Base-by-base conservation (phyloP, 495 filamentous ascomycete species). In the Penicillium mononematosum region DNA sequence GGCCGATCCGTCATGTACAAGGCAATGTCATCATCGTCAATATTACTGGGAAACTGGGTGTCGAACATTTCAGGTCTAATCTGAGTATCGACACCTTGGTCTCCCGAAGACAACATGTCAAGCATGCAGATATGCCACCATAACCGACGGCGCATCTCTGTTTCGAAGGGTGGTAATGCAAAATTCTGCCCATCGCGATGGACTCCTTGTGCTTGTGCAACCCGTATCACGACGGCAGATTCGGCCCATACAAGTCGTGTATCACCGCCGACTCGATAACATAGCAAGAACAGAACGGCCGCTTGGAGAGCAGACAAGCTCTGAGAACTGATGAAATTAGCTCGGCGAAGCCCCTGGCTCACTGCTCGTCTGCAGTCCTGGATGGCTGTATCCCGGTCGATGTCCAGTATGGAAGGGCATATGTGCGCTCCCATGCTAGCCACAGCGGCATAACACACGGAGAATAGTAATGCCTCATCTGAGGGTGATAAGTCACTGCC, bases 61-160 rank as follows among this genome's bases (percentile, higher is more conserved):
- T 92, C 87, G 58, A 85, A 94, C 10, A 78, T 76, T 39, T 75
- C 69, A 14, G 84, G 83, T 6, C 78, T 64, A 24, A 92, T 85
- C 12, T 79, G 84, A 2, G 86, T 81, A 56, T 92, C 88, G 44
- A 83, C 85, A 1, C 87, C 89, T 62, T 90, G 84, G 55, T 92
- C 90, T 66, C 92, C 88, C 5, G 85, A 82, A 2, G 83, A 84
- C 14, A 88, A 79, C 8, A 85, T 74, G 60, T 94, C 90, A 12
- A 94, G 68, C 10, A 89, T 75, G 62, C 86, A 86, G 5, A 94
- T 78, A 34, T 88, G 83, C 82, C 88, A 91, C 84, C 90, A 94
- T 5, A 92, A 65, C 0, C 90, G 78, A 32, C 90, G 79, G 27
- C 90, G 79, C 75, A 91, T 88, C 62, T 94, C 90, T 12, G 81